These are phyloP conservation scores for Monilinia laxa DNA, from an alignment of 2,329 filamentous ascomycete species.

Conservation along the genomic window DNA sequence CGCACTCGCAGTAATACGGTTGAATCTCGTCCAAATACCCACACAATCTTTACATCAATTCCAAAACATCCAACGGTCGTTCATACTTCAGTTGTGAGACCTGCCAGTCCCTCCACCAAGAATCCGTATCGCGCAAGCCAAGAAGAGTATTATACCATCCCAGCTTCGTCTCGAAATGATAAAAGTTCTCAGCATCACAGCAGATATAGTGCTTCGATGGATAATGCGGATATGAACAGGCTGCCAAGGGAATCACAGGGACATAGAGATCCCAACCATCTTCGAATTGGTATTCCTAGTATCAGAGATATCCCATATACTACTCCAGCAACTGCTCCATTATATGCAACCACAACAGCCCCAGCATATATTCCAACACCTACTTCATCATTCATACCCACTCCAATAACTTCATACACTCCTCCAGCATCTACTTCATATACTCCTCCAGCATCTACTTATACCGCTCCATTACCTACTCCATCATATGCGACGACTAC, in stretches of 20 bases:
- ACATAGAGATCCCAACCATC: slow-evolving; percentile 27
- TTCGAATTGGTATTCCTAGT: slow-evolving; percentile 31
- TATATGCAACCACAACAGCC: neutral
- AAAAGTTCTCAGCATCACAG: slow-evolving; percentile 38
- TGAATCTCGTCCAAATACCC: slow-evolving; percentile 52
- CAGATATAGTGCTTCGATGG: slow-evolving; percentile 50
- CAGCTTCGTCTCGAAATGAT: slow-evolving; percentile 56
- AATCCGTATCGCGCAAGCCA: slow-evolving; percentile 56
- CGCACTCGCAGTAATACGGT: slow-evolving; percentile 50
- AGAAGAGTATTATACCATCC: slow-evolving; percentile 55
- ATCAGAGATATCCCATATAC: slow-evolving; percentile 26
- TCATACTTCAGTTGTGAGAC: slow-evolving; percentile 37
- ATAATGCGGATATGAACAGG: slow-evolving; percentile 48
- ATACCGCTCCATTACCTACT: neutral
- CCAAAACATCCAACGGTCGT: slow-evolving; percentile 40
- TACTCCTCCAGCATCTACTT: neutral
- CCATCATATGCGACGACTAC: slow-evolving; percentile 28
- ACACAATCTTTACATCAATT: slow-evolving; percentile 53
- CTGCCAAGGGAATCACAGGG: slow-evolving; percentile 26
- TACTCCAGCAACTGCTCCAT: slow-evolving; percentile 2
- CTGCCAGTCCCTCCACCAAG: slow-evolving; percentile 50
- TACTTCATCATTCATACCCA: neutral
- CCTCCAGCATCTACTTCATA: neutral
- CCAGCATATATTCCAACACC: neutral
- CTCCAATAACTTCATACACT: neutral